Base-by-base conservation (phyloP, 371 early-diverging fungal species). In the Mucor racemosus region DNA sequence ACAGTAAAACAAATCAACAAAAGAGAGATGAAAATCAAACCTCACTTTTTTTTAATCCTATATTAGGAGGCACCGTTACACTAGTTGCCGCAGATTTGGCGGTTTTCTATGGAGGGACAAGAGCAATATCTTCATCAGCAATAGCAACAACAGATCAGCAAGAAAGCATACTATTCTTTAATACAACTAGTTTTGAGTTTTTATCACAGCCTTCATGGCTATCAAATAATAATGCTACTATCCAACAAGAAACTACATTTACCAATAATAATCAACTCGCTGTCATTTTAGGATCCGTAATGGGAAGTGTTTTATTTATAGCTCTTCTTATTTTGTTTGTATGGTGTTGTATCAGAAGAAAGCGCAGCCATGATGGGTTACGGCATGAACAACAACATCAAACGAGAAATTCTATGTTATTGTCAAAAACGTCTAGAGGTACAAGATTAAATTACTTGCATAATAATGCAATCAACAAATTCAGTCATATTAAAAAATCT, bases 301-400 rank as follows among this genome's bases (percentile, higher is more conserved):
- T 68, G 21, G 69, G 69, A 6, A 59, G 64, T 13, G 4, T 64
- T 11, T 42, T 58, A 40, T 59, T 68, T 64, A 60, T 64, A 59
- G 53, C 39, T 6, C 17, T 68, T 38, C 5, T 59, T 21, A n/a
- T 60, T 55, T 36, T 64, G 19, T 50, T 68, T 33, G 40, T 39
- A 7, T 62, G 58, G 50, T 62, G 14, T 38, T 61, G 31, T 26
- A n/a, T 34, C 44, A 54, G 19, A 41, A 35, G 40, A 26, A 62
- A 50, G 50, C 36, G 59, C 34, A 64, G 34, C 35, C 33, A 33
- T 55, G 34, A 55, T 33, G 13, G 17, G 31, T 14, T 55, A 55
- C 21, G 50, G 6, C 48, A 10, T 26, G 21, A 19, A 11, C 9
- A 21, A 26, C 7, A 21, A 11, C 50, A 8, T 21, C 8, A 50